Evolutionary conservation across 805 yeast species (phyloP).

Genomic region (Barnettozyma siamensis): DNA sequence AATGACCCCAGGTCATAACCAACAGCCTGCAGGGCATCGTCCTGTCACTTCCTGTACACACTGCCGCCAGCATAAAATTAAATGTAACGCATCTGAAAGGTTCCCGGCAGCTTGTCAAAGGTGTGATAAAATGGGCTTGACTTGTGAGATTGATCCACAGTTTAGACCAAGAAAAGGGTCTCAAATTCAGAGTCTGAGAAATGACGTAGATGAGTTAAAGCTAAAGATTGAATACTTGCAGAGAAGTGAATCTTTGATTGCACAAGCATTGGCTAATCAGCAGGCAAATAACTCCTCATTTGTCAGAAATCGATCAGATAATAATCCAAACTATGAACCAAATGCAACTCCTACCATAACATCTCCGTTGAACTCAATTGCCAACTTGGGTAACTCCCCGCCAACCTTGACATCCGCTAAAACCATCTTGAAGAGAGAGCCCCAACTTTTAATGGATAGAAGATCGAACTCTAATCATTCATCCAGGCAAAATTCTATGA

Average conservation of each 20-base stretch:
- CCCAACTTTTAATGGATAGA: slow-evolving; percentile 34
- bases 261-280: slow-evolving; percentile 47
- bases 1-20: slow-evolving; percentile 1
- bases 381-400: slow-evolving; percentile 12
- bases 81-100: slow-evolving; percentile 83
- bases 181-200: slow-evolving; percentile 75
- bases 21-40: slow-evolving; percentile 53
- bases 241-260: slow-evolving; percentile 60
- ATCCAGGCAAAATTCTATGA: slow-evolving; percentile 20
- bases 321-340: slow-evolving; percentile 8
- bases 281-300: slow-evolving; percentile 5
- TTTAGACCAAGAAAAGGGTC: slow-evolving; percentile 90
- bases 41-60: slow-evolving; percentile 93
- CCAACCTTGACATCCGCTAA: slow-evolving; percentile 29
- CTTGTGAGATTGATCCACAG: slow-evolving; percentile 86
- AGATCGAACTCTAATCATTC: slow-evolving; percentile 19
- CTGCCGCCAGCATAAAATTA: slow-evolving; percentile 91
- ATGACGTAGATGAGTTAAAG: slow-evolving; percentile 78
- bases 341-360: slow-evolving; percentile 13
- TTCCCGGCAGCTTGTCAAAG: slow-evolving; percentile 79
- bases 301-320: background rate
- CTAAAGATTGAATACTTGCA: slow-evolving; percentile 62
- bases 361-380: slow-evolving; percentile 16
- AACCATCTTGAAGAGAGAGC: slow-evolving; percentile 41
- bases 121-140: slow-evolving; percentile 72